Evolutionary conservation across 164 flowering plant species (phyloP).

Genomic region (Kingdonia uniflora): DNA sequence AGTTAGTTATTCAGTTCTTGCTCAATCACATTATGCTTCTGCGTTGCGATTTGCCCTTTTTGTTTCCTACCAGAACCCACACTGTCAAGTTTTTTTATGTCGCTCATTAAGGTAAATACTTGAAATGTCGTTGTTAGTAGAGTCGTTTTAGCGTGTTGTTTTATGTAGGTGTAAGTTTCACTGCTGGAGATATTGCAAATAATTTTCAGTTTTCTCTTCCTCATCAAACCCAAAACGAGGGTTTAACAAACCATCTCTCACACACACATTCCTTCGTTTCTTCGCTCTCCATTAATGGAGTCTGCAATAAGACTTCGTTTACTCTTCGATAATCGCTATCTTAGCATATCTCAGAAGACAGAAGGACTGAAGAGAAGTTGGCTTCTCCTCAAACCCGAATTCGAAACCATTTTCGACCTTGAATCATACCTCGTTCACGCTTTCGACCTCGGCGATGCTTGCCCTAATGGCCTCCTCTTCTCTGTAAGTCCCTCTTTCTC

Average conservation of each 20-base stretch:
- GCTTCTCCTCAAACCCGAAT: conserved; percentile 49
- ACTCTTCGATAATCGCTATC: conserved; percentile 27
- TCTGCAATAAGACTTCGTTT: conserved; percentile 34
- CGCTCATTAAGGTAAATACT: no score
- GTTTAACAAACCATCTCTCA: neutral
- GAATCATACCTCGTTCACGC: conserved; percentile 27
- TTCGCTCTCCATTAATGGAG: neutral
- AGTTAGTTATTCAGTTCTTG: no score
- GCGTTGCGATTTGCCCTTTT: no score
- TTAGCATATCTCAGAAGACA: conserved; percentile 41
- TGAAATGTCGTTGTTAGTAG: no score
- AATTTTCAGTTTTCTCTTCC: no score
- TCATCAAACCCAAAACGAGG: no score
- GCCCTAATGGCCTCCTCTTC: conserved; percentile 62
- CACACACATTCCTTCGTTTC: neutral
- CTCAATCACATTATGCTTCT: no score
- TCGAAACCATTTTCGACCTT: conserved; percentile 42
- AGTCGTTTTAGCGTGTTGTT: no score
- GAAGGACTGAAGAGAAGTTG: conserved; percentile 58
- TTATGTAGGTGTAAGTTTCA: no score
- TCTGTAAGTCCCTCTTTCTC: conserved; percentile 31
- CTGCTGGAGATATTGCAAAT: no score
- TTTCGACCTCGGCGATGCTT: conserved; percentile 38
- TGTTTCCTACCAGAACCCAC: no score
- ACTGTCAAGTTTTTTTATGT: no score